A percentile compares a stretch with the other conserved stretches of the same genome.
Evolutionary conservation across 2,329 filamentous ascomycete genomes (phyloP).

Genomic region (Neofusicoccum laricinum): DNA sequence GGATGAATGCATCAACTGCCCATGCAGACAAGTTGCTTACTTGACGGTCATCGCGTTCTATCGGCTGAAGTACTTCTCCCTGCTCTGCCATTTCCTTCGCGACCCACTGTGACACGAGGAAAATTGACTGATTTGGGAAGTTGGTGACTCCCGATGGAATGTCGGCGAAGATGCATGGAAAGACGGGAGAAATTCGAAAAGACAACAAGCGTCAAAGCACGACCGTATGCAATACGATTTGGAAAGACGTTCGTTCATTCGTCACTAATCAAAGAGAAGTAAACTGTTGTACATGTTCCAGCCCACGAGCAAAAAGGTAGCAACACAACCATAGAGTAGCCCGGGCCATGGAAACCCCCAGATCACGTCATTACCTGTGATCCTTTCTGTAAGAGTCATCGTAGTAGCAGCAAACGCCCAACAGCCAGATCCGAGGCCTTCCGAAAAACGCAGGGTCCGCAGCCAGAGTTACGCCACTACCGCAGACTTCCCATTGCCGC

Average conservation of each 20-base stretch:
- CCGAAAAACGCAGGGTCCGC: neutral
- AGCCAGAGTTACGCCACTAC: neutral
- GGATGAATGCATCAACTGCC: no score
- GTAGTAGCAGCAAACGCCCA: neutral
- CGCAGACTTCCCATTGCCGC: conserved; percentile 2
- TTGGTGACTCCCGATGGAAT: no score
- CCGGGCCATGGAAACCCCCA: conserved; percentile 8
- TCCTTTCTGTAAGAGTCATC: conserved; percentile 17
- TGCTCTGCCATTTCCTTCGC: no score
- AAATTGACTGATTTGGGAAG: no score
- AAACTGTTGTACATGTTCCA: conserved; percentile 8
- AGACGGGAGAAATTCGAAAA: neutral
- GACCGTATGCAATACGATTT: neutral
- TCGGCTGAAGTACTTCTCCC: no score
- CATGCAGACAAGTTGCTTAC: no score
- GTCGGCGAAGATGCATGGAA: neutral
- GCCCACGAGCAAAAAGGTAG: neutral
- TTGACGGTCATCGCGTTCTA: no score
- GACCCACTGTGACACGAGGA: no score
- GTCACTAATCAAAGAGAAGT: conserved; percentile 8
- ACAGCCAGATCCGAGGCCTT: neutral
- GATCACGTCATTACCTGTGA: conserved; percentile 4
- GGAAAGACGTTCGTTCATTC: conserved; percentile 5
- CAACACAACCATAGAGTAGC: neutral
- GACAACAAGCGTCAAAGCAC: neutral